Evolutionary conservation across 495 filamentous ascomycete genomes (phyloP).

Genomic region (Evernia prunastri): DNA sequence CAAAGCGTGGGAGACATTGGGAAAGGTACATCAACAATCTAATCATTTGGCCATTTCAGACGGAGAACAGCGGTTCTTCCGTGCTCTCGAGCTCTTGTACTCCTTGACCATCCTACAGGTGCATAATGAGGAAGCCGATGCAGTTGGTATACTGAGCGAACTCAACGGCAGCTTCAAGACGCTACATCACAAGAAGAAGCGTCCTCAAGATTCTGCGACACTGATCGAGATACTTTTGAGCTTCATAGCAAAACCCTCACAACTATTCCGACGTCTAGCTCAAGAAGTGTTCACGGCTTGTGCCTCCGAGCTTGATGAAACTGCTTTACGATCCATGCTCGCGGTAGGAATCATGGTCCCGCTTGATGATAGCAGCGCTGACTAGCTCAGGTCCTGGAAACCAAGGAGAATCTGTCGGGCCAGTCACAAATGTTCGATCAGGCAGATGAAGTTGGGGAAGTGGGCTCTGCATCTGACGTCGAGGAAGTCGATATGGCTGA

Average conservation of each 20-base stretch:
- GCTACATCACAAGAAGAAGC: constrained; percentile 44
- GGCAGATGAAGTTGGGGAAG: constrained; percentile 37
- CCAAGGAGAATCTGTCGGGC: constrained; percentile 73
- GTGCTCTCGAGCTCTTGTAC: constrained; percentile 69
- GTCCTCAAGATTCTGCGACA: constrained; percentile 61
- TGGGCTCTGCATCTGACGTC: constrained; percentile 35
- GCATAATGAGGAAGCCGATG: constrained; percentile 83
- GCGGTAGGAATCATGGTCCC: constrained; percentile 20
- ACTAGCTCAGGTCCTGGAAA: constrained; percentile 53
- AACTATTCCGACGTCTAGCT: constrained; percentile 76
- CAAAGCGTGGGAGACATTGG: constrained; percentile 57
- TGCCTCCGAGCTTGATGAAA: constrained; percentile 59
- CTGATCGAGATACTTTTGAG: constrained; percentile 82
- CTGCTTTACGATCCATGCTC: constrained; percentile 66
- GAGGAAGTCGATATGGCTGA: constrained; percentile 38
- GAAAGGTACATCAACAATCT: constrained; percentile 46
- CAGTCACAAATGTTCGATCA: constrained; percentile 82
- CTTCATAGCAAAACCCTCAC: constrained; percentile 79
- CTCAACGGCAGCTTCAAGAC: constrained; percentile 56
- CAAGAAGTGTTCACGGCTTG: constrained; percentile 82
- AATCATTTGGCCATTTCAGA: no score
- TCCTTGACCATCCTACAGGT: constrained; percentile 80
- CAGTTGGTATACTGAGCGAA: constrained; percentile 67
- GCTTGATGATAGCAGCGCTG: constrained; percentile 15
- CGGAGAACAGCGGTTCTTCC: constrained; percentile 21